Conservation (phyloP, 495 filamentous ascomycete genomes). For the Cercophora scortea region DNA sequence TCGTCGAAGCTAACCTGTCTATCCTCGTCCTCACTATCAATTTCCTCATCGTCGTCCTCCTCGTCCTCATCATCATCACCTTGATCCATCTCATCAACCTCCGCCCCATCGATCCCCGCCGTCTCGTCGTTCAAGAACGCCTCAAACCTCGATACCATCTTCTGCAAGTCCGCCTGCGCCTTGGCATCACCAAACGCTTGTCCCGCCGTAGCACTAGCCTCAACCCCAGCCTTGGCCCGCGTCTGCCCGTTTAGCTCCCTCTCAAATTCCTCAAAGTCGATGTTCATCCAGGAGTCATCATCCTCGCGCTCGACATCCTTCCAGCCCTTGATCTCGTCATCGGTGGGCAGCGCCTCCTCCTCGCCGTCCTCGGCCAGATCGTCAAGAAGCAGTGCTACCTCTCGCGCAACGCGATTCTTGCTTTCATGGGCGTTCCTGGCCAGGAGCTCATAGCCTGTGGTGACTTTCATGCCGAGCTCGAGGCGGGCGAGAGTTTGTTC, state of each 20-base stretch:
- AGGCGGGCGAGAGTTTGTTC: constrained; percentile 20
- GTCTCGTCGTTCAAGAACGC: constrained; percentile 84
- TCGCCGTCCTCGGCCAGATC: constrained; percentile 55
- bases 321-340: constrained; percentile 70
- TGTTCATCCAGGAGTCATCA: constrained; percentile 87
- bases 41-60: constrained; percentile 35
- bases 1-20: constrained; percentile 76
- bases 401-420: constrained; percentile 57
- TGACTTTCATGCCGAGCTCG: constrained; percentile 82
- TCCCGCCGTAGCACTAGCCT: constrained; percentile 11
- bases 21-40: constrained; percentile 50
- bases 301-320: constrained; percentile 53
- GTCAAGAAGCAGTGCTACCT: constrained; percentile 66
- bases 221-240: not conserved
- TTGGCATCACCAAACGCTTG: constrained; percentile 64
- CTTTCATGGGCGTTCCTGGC: constrained; percentile 54
- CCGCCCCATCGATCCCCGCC: constrained; percentile 71
- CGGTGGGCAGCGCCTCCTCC: constrained; percentile 51
- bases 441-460: constrained; percentile 89
- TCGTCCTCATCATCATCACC: constrained; percentile 53
- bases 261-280: constrained; percentile 84
- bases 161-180: constrained; percentile 75
- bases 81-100: constrained; percentile 67
- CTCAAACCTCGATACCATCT: constrained; percentile 87
- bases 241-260: constrained; percentile 49